Conservation (phyloP, 192 early-diverging fungal species). For the Phycomyces blakesleeanus region DNA sequence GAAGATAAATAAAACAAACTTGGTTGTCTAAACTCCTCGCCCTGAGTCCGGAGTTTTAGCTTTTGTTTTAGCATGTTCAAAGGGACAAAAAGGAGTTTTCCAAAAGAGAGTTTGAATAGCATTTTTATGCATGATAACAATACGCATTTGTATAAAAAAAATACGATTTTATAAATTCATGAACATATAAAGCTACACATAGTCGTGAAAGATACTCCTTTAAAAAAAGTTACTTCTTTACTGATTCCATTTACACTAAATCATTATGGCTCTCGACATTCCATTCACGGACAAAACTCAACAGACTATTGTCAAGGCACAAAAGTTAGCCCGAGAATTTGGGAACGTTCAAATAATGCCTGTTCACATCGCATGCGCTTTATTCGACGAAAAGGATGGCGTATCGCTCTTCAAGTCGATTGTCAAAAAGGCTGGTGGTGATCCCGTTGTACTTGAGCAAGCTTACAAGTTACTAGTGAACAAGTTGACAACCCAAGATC, state of each 20-base stretch:
- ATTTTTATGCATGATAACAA: too few species aligned
- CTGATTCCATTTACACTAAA: not conserved
- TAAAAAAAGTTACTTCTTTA: too few species aligned
- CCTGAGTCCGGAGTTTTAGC: too few species aligned
- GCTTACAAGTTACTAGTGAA: slow-evolving; percentile 69
- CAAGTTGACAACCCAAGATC: slow-evolving; percentile 75
- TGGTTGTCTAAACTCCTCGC: not conserved
- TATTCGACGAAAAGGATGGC: slow-evolving; percentile 80
- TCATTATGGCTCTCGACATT: not conserved
- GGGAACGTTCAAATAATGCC: slow-evolving; percentile 71
- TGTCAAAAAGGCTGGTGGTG: slow-evolving; percentile 80
- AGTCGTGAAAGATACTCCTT: too few species aligned
- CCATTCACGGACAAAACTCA: slow-evolving; percentile 81
- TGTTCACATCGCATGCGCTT: slow-evolving; percentile 72
- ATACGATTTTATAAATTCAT: too few species aligned
- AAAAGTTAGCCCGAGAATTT: slow-evolving; percentile 68
- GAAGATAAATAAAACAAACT: not conserved
- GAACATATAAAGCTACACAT: too few species aligned
- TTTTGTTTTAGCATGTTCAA: too few species aligned
- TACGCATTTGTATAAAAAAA: too few species aligned
- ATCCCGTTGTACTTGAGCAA: slow-evolving; percentile 68
- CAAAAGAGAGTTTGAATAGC: too few species aligned
- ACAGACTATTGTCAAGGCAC: slow-evolving; percentile 58
- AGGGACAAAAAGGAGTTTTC: too few species aligned
- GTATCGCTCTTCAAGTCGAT: slow-evolving; percentile 68